Percentiles rank a stretch among this genome's conserved stretches.
These are phyloP conservation scores for Drechslerella coelobrocha DNA, from an alignment of 2,329 filamentous ascomycete genomes.

Conservation along the genomic window DNA sequence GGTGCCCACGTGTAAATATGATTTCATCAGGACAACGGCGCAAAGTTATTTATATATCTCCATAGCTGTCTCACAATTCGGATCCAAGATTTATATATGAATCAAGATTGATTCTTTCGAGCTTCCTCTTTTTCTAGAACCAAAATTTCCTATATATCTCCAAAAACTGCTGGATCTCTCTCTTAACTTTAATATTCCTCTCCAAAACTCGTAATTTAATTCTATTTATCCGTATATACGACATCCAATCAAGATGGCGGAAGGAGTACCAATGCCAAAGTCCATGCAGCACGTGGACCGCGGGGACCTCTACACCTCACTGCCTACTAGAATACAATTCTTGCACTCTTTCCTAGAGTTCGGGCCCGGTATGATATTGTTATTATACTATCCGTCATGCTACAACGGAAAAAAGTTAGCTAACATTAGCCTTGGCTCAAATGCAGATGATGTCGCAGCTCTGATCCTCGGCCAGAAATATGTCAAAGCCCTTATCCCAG, in stretches of 20 bases:
- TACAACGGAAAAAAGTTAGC: conserved; percentile 6
- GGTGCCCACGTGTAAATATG: no score
- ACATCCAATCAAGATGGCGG: conserved; percentile 30
- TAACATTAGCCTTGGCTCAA: conserved; percentile 5
- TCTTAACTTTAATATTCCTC: not conserved
- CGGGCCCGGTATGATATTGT: conserved; percentile 66
- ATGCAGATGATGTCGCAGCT: conserved; percentile 73
- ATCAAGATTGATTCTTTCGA: not conserved
- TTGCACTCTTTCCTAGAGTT: conserved; percentile 80
- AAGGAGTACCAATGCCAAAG: conserved; percentile 26
- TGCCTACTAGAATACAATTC: conserved; percentile 74
- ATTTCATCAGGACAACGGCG: no score
- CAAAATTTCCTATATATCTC: not conserved
- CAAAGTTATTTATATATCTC: not conserved
- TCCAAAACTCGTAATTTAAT: no score
- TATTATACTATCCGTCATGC: not conserved
- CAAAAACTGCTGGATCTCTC: not conserved
- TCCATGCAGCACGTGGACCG: conserved; percentile 69
- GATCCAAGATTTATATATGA: not conserved
- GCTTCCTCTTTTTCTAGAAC: conserved; percentile 11
- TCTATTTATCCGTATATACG: not conserved
- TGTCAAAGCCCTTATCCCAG: conserved; percentile 80
- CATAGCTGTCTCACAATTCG: not conserved
- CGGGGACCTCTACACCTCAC: conserved; percentile 73
- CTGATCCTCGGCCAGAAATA: conserved; percentile 74